A percentile compares a stretch with the other conserved stretches of the same genome.
Conservation (phyloP, 2,329 filamentous ascomycete genomes). For the Dendryphion nanum region DNA sequence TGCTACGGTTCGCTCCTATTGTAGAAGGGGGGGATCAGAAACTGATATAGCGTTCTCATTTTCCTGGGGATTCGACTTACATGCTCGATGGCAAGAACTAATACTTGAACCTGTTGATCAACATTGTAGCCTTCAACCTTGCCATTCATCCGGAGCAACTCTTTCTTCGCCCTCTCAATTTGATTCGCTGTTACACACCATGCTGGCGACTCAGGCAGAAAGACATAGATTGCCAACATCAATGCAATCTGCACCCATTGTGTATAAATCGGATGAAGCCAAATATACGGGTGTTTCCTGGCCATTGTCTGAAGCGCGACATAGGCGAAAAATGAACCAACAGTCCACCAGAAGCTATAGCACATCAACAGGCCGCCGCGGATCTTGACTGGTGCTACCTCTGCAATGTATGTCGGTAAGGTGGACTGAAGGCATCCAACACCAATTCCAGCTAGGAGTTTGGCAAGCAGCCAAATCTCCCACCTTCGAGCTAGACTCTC, state of each 20-base stretch:
- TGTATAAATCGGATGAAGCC: not conserved
- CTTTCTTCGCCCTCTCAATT: slow-evolving; percentile 24
- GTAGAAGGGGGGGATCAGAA: not conserved
- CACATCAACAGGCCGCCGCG: slow-evolving; percentile 42
- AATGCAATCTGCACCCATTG: slow-evolving; percentile 47
- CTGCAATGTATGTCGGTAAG: slow-evolving; percentile 43
- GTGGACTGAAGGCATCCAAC: slow-evolving; percentile 46
- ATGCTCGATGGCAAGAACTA: slow-evolving; percentile 5
- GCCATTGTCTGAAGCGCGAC: slow-evolving; percentile 41
- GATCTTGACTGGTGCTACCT: slow-evolving; percentile 42
- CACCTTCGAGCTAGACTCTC: slow-evolving; percentile 40
- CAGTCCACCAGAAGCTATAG: slow-evolving; percentile 39
- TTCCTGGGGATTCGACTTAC: slow-evolving; percentile 5
- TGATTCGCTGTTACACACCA: slow-evolving; percentile 17
- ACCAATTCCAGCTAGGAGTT: slow-evolving; percentile 36
- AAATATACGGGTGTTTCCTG: slow-evolving; percentile 2
- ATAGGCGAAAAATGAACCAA: slow-evolving; percentile 42
- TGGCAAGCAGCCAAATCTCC: slow-evolving; percentile 42
- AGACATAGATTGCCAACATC: slow-evolving; percentile 40
- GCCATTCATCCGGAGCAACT: slow-evolving; percentile 13
- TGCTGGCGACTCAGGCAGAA: slow-evolving; percentile 43
- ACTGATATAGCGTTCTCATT: not conserved
- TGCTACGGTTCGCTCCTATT: slow-evolving; percentile 3
- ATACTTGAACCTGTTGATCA: not conserved
- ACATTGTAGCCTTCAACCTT: slow-evolving; percentile 1